phyloP scores from a whole-genome alignment of 2,329 filamentous ascomycete species.

The Lanzia echinophila region DNA sequence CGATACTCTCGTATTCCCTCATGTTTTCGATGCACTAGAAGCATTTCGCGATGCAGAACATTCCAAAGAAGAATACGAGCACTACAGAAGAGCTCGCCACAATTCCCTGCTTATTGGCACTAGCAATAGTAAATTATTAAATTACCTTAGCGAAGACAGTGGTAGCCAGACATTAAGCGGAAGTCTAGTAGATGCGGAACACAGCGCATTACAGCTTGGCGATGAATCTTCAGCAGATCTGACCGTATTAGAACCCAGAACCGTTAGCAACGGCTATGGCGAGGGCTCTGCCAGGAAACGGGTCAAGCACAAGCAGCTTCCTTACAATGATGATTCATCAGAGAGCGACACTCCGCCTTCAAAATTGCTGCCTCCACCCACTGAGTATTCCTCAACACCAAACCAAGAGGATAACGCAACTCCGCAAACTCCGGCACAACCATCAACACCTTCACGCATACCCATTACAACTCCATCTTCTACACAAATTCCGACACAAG shows the following conservation, averaged over 20 bases:
- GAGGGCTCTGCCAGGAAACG: constrained; percentile 5
- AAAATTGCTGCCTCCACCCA: neutral
- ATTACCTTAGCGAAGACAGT: constrained; percentile 20
- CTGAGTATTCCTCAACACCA: neutral
- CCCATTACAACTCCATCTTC: neutral
- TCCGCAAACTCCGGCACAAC: neutral
- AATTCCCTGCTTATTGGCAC: constrained; percentile 20
- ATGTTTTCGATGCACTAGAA: constrained; percentile 79
- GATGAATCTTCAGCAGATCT: constrained; percentile 5
- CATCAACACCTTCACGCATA: neutral
- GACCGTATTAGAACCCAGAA: neutral
- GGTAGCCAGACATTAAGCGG: constrained; percentile 12
- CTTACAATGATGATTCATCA: constrained; percentile 19
- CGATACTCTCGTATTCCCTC: constrained; percentile 75
- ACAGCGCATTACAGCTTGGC: neutral
- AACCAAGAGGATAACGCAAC: neutral
- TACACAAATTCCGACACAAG: neutral
- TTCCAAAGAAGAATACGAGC: constrained; percentile 53
- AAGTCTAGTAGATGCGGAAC: constrained; percentile 9
- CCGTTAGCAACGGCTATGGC: neutral
- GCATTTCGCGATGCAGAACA: constrained; percentile 56
- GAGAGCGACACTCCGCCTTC: neutral
- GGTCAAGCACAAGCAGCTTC: neutral
- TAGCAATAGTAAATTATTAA: constrained; percentile 10
- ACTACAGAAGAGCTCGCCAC: constrained; percentile 36